Conservation (phyloP, 371 early-diverging fungal genomes). For the Paraphysoderma sedebokerense region DNA sequence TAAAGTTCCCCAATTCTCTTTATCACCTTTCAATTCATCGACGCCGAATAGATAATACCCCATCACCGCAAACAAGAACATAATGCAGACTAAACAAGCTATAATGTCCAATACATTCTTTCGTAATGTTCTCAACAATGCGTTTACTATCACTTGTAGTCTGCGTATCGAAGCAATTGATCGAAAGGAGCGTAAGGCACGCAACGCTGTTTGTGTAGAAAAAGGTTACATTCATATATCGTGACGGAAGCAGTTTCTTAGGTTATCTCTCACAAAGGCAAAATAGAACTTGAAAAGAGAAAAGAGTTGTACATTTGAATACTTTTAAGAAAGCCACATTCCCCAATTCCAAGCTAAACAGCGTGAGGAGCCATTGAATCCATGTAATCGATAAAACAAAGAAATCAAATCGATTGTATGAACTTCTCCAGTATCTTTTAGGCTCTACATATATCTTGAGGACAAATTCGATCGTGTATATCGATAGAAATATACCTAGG, state of each 20-base stretch:
- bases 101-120: constrained; percentile 3
- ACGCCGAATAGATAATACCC: constrained; percentile 5
- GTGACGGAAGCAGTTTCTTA: no score
- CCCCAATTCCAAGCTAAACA: background rate
- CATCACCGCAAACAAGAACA: constrained; percentile 6
- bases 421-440: constrained; percentile 1
- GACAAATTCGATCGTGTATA: constrained; percentile 5
- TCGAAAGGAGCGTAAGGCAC: constrained; percentile 6
- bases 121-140: background rate
- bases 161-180: constrained; percentile 3
- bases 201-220: background rate
- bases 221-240: background rate
- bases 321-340: constrained; percentile 5
- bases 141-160: constrained; percentile 7
- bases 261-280: no score
- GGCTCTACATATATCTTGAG: constrained; percentile 3
- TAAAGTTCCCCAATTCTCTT: constrained; percentile 2
- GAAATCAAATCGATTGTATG: constrained; percentile 6
- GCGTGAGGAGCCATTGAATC: background rate
- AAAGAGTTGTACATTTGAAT: background rate
- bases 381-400: background rate
- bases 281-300: no score
- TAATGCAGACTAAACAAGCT: background rate
- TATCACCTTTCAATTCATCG: background rate
- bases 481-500: no score